Percentiles rank a stretch among this genome's conserved stretches.
These are phyloP conservation scores for Neospora caninum DNA, from an alignment of 169 alveolate genomes.

Conservation along the genomic window DNA sequence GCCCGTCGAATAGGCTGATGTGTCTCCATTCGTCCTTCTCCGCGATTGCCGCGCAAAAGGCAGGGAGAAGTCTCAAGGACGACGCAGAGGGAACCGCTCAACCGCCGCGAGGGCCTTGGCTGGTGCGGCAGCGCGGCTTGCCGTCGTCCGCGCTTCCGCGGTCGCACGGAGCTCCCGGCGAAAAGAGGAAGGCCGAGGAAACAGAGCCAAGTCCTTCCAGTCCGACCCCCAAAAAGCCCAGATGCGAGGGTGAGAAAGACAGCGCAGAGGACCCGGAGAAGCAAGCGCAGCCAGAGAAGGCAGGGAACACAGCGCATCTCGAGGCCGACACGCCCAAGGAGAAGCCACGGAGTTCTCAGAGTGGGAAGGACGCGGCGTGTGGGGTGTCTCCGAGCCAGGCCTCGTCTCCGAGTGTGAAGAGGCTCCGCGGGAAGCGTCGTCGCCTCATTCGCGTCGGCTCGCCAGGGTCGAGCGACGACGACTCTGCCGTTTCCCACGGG, in stretches of 20 bases:
- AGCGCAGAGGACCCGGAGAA: slow-evolving; percentile 19
- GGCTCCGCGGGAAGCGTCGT: not conserved
- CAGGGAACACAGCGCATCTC: too few species aligned
- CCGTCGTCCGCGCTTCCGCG: not conserved
- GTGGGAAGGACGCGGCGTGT: not conserved
- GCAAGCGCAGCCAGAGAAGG: slow-evolving; percentile 16
- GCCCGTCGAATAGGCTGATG: not conserved
- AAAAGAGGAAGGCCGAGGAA: slow-evolving; percentile 9
- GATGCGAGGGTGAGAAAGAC: slow-evolving; percentile 30
- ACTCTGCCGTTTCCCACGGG: too few species aligned
- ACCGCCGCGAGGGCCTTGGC: not conserved
- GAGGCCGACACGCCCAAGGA: too few species aligned
- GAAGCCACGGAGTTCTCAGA: slow-evolving; percentile 36
- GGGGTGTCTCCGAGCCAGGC: not conserved
- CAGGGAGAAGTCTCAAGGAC: not conserved
- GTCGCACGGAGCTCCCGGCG: not conserved
- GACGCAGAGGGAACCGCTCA: too few species aligned
- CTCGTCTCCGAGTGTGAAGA: not conserved
- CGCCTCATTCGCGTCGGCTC: not conserved
- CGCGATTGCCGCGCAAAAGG: not conserved
- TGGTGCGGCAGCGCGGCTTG: not conserved
- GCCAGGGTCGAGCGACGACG: slow-evolving; percentile 2
- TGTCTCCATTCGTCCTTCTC: not conserved
- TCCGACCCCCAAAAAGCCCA: not conserved
- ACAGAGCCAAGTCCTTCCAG: not conserved